Evolutionary conservation across 495 filamentous ascomycete genomes (phyloP).

Genomic region (Talaromyces liani): DNA sequence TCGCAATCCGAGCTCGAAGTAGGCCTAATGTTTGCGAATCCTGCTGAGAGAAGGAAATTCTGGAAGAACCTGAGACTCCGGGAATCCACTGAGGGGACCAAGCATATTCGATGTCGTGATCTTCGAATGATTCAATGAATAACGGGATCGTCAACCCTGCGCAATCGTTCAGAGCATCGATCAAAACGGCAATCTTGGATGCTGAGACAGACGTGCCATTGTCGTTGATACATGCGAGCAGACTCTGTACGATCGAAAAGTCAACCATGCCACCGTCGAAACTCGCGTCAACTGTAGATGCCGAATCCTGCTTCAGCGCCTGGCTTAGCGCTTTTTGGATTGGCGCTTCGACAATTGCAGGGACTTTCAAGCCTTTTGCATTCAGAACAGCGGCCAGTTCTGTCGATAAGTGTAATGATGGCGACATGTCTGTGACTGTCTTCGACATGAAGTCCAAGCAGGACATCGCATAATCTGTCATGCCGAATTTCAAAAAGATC

Average conservation of each 20-base stretch:
- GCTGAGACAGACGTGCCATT: slow-evolving; percentile 27
- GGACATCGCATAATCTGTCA: neutral
- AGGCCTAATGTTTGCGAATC: slow-evolving; percentile 20
- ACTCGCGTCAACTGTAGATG: neutral
- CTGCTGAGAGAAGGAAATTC: slow-evolving; percentile 16
- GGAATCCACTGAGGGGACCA: slow-evolving; percentile 27
- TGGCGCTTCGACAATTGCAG: neutral
- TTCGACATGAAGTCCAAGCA: neutral
- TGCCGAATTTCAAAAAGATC: neutral
- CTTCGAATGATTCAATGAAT: slow-evolving; percentile 2
- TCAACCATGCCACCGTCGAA: neutral
- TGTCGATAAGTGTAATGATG: neutral
- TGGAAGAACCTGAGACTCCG: slow-evolving; percentile 7
- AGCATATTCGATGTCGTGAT: slow-evolving; percentile 15
- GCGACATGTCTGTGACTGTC: neutral
- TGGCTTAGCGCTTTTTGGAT: neutral
- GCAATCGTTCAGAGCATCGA: slow-evolving; percentile 25
- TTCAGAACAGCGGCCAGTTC: neutral
- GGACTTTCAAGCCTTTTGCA: neutral
- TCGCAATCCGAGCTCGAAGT: slow-evolving; percentile 17
- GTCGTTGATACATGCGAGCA: slow-evolving; percentile 21
- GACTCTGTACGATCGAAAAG: slow-evolving; percentile 10
- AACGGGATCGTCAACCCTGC: slow-evolving; percentile 19
- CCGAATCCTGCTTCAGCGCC: neutral
- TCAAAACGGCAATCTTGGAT: slow-evolving; percentile 18